Evolutionary conservation across 495 filamentous ascomycete species (phyloP), one percentile per base, ranked within the genome.

Genomic region (Annulohypoxylon nitens): DNA sequence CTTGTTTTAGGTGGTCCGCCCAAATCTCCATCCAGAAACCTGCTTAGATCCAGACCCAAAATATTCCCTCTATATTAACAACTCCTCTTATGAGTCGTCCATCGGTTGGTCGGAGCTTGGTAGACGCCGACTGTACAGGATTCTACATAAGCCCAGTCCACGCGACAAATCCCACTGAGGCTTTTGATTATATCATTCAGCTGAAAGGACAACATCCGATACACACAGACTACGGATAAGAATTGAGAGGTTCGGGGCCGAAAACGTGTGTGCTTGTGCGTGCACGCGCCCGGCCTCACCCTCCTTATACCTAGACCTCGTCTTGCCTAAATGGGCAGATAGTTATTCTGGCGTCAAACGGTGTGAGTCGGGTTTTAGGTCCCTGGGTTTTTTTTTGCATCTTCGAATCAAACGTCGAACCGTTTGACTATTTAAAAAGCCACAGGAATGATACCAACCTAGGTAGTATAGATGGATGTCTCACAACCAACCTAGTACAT

Each of bases 11-110:
- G 20, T 54, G 26, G 11, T 14, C 53, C 12, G 6, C n/a, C 36
- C n/a, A 12, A 12, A 9, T 39, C 33, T 23, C 25, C 23, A 33
- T 9, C 11, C 6, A 25, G 48, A 25, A 26, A 51, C 48, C 10
- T 51, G 48, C 10, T 26, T 26, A n/a, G 2, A 33, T n/a, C 39
- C 39, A 33, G 25, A 12, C 50, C 25, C 50, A 26, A 54, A 33
- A 7, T 30, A 57, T 57, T 36, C 36, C 16, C 14, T 20, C 36
- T 57, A 18, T 57, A 55, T 55, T 55, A 55, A 55, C 36, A 57
- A 57, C n/a, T 4, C 10, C 51, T 37, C 14, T 16, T 34, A 37
- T 37, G 6, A 36, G 16, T 37, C 4, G 33, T 57, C 16, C 7
- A 16, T 37, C 18, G 16, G 26, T 57, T 57, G 20, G 33, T 57